Evolutionary conservation across 1,284 basidiomycete species (phyloP).

Genomic region (Naganishia albida): DNA sequence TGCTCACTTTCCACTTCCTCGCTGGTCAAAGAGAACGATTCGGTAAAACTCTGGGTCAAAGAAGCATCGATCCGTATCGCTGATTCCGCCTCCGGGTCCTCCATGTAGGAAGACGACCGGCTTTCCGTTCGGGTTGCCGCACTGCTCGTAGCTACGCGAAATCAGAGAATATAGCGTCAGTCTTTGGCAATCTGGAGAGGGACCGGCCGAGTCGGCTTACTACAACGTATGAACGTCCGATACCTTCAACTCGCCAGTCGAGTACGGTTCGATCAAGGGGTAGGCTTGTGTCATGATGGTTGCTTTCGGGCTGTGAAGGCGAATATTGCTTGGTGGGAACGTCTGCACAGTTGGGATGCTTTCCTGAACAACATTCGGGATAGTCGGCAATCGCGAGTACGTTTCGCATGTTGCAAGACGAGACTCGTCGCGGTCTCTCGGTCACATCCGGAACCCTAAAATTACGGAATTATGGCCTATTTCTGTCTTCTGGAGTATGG

Average conservation of each 20-base stretch:
- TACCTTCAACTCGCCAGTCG: slow-evolving; percentile 69
- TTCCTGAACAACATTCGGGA: too few species aligned
- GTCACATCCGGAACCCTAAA: too few species aligned
- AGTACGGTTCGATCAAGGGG: slow-evolving; percentile 64
- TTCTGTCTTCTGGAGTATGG: too few species aligned
- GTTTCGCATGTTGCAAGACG: too few species aligned
- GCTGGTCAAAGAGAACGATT: slow-evolving; percentile 68
- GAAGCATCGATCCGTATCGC: slow-evolving; percentile 66
- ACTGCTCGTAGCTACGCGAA: slow-evolving; percentile 71
- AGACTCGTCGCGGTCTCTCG: too few species aligned
- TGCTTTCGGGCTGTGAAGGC: not conserved
- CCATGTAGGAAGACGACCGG: slow-evolving; percentile 61
- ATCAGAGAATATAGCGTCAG: not conserved
- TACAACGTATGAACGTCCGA: slow-evolving; percentile 74
- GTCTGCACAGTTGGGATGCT: too few species aligned
- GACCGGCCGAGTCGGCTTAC: slow-evolving; percentile 57
- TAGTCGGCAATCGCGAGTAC: too few species aligned
- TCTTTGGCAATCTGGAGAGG: not conserved
- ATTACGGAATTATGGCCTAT: too few species aligned
- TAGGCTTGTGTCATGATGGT: slow-evolving; percentile 57
- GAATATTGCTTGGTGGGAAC: not conserved
- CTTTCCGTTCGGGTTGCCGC: slow-evolving; percentile 71
- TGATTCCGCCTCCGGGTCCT: slow-evolving; percentile 43
- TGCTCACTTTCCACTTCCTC: slow-evolving; percentile 80
- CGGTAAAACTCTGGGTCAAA: slow-evolving; percentile 84